Evolutionary conservation across 768 basidiomycete genomes (phyloP).

Genomic region (Lactifluus rugatus): DNA sequence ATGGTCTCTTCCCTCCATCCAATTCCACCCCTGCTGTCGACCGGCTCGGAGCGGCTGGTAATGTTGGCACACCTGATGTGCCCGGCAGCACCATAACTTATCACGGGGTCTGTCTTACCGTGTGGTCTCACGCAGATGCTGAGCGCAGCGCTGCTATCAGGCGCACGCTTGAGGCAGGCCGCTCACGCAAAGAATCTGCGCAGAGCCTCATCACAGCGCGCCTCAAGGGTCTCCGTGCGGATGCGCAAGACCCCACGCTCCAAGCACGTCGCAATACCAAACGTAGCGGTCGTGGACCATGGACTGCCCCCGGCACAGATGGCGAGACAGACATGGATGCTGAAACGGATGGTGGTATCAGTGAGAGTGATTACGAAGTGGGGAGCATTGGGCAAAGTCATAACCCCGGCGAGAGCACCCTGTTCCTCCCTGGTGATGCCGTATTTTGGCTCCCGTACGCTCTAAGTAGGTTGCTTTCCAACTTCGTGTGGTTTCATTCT

Average conservation of each 20-base stretch:
- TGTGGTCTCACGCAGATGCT: constrained; percentile 92
- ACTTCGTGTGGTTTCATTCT: constrained; percentile 5
- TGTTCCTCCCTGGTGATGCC: constrained; percentile 81
- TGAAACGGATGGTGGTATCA: constrained; percentile 63
- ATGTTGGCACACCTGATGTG: constrained; percentile 6
- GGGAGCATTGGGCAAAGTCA: constrained; percentile 67
- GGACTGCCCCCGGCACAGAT: constrained; percentile 49
- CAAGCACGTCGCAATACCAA: constrained; percentile 49
- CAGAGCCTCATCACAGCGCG: constrained; percentile 63
- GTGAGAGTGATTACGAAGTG: constrained; percentile 80
- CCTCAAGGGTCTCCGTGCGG: constrained; percentile 49
- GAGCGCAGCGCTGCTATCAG: constrained; percentile 80
- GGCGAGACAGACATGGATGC: constrained; percentile 64
- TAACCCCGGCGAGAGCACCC: constrained; percentile 77
- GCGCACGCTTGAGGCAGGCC: constrained; percentile 68
- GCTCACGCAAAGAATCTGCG: constrained; percentile 69
- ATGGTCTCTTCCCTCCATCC: constrained; percentile 43
- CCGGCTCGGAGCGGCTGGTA: constrained; percentile 12
- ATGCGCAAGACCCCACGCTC: constrained; percentile 46
- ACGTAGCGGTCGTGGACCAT: constrained; percentile 55
- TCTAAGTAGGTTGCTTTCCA: constrained; percentile 47
- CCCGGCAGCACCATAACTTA: constrained; percentile 52
- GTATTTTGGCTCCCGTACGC: constrained; percentile 95
- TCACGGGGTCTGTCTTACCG: constrained; percentile 86
- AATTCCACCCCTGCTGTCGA: constrained; percentile 15